These are phyloP conservation scores for Tephrocybe sp. DNA, from an alignment of 768 basidiomycete genomes.

Conservation along the genomic window DNA sequence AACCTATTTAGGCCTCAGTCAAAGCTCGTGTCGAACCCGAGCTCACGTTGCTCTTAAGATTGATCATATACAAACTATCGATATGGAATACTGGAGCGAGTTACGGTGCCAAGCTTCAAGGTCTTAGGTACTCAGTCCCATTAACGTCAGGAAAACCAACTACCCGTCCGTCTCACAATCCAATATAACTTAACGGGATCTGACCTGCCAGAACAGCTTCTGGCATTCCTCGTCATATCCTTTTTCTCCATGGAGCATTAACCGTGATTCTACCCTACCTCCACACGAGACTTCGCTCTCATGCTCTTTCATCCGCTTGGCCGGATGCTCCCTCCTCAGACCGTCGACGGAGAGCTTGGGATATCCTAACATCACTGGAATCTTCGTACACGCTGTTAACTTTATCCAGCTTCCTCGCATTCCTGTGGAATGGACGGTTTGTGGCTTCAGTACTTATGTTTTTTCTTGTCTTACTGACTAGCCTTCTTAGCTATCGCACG, in stretches of 20 bases:
- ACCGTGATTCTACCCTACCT: conserved; percentile 80
- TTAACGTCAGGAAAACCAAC: conserved; percentile 18
- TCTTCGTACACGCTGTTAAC: conserved; percentile 59
- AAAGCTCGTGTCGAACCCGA: conserved; percentile 72
- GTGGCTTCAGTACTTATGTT: background rate
- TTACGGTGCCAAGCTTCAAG: conserved; percentile 84
- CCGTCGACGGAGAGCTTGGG: conserved; percentile 72
- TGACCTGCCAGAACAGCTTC: conserved; percentile 43
- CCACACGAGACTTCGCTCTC: conserved; percentile 65
- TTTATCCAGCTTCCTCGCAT: conserved; percentile 75
- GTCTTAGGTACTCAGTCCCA: conserved; percentile 55
- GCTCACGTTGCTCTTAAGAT: conserved; percentile 63
- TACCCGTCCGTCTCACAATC: conserved; percentile 33
- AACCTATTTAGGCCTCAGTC: conserved; percentile 46
- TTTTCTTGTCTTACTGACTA: background rate
- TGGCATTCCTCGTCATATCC: conserved; percentile 56
- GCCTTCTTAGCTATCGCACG: conserved; percentile 70
- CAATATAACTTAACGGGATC: conserved; percentile 2
- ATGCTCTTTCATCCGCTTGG: conserved; percentile 85
- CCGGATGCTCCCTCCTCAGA: conserved; percentile 86
- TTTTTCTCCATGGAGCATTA: conserved; percentile 66
- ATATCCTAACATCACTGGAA: conserved; percentile 61
- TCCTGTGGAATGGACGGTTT: conserved; percentile 84
- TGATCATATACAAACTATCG: conserved; percentile 77
- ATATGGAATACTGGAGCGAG: conserved; percentile 78